These are phyloP conservation scores for Mycena maculata DNA, from an alignment of 768 basidiomycete genomes.

Conservation along the genomic window DNA sequence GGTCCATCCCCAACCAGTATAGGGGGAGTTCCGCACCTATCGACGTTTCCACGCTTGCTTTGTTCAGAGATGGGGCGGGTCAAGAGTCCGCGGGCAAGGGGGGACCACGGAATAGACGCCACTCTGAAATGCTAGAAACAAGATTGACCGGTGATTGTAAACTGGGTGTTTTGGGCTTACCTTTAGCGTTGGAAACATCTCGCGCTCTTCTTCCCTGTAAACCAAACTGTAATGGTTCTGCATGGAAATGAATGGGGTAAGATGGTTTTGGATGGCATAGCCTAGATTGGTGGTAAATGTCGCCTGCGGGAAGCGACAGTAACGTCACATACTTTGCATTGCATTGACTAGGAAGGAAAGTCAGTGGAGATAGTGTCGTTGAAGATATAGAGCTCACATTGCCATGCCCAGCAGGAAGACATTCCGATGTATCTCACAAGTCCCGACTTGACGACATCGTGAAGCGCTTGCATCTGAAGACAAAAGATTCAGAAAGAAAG, in stretches of 20 bases:
- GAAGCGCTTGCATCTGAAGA: slow-evolving; percentile 71
- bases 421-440: slow-evolving; percentile 72
- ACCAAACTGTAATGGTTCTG: slow-evolving; percentile 73
- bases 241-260: slow-evolving; percentile 76
- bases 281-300: slow-evolving; percentile 46
- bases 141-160: background rate
- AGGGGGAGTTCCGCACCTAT: slow-evolving; percentile 37
- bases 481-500: background rate
- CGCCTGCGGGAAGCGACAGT: background rate
- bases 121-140: slow-evolving; percentile 61
- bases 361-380: background rate
- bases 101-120: slow-evolving; percentile 70
- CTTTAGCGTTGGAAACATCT: slow-evolving; percentile 71
- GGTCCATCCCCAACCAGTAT: too few species aligned
- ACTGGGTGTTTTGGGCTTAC: slow-evolving; percentile 36
- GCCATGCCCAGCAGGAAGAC: slow-evolving; percentile 66
- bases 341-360: slow-evolving; percentile 53
- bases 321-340: slow-evolving; percentile 61
- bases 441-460: slow-evolving; percentile 73
- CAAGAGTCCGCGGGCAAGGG: slow-evolving; percentile 63
- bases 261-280: slow-evolving; percentile 68
- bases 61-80: slow-evolving; percentile 53
- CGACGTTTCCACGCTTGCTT: slow-evolving; percentile 53
- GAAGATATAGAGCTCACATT: slow-evolving; percentile 53
- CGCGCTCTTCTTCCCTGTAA: slow-evolving; percentile 71